Evolutionary conservation across 2,329 filamentous ascomycete genomes (phyloP).

Genomic region (Furcasterigmium sp.): DNA sequence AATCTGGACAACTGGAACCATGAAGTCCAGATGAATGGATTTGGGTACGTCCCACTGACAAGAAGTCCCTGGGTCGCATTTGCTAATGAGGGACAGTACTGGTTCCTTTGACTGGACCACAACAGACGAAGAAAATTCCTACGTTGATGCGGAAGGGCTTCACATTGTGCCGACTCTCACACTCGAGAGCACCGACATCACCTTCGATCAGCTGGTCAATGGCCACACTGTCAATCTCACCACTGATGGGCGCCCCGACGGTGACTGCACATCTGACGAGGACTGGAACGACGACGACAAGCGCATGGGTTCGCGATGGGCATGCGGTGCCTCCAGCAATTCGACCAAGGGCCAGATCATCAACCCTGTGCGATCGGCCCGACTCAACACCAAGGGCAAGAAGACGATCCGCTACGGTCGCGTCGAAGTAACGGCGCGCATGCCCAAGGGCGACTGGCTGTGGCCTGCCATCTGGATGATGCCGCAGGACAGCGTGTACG

Average conservation of each 20-base stretch:
- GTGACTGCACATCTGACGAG: slow-evolving; percentile 33
- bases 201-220: slow-evolving; percentile 28
- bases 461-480: slow-evolving; percentile 50
- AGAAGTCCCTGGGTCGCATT: neutral
- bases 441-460: slow-evolving; percentile 50
- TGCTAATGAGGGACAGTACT: slow-evolving; percentile 14
- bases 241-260: slow-evolving; percentile 20
- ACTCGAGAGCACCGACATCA: slow-evolving; percentile 31
- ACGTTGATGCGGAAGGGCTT: slow-evolving; percentile 40
- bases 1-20: slow-evolving; percentile 43
- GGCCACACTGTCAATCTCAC: slow-evolving; percentile 40
- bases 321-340: slow-evolving; percentile 36
- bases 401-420: slow-evolving; percentile 42
- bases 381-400: slow-evolving; percentile 41
- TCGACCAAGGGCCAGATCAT: slow-evolving; percentile 38
- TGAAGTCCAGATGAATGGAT: slow-evolving; percentile 39
- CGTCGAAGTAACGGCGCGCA: slow-evolving; percentile 47
- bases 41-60: slow-evolving; percentile 18
- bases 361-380: slow-evolving; percentile 42
- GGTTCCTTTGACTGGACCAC: slow-evolving; percentile 52
- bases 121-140: slow-evolving; percentile 38
- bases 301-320: neutral
- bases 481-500: slow-evolving; percentile 41
- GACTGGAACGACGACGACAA: slow-evolving; percentile 8
- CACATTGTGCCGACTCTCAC: slow-evolving; percentile 52